Conservation (phyloP, 129 eudicot genomes). For the Artemisia tridentata region DNA sequence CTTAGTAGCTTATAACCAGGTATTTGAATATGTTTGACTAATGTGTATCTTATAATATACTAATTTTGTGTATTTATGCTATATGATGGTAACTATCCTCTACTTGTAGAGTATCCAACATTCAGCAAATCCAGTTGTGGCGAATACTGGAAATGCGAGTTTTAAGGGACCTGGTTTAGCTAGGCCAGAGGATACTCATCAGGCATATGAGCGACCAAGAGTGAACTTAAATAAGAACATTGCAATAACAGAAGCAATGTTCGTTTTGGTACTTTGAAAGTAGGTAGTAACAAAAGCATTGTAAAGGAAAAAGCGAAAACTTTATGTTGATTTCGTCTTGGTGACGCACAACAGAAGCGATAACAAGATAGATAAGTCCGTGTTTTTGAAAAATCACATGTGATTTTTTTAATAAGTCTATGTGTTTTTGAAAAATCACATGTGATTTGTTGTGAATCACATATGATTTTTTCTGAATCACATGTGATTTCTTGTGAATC, state of each 20-base stretch:
- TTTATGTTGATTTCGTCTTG: too few relatives aligned
- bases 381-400: too few relatives aligned
- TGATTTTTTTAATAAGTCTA: too few relatives aligned
- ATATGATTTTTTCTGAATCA: slow-evolving; percentile 32
- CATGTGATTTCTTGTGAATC: too few relatives aligned
- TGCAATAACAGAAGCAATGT: too few relatives aligned
- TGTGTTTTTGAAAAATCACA: too few relatives aligned
- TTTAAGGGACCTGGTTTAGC: slow-evolving; percentile 25
- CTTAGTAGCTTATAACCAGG: slow-evolving; percentile 46
- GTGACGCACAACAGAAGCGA: too few relatives aligned
- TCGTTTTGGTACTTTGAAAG: too few relatives aligned
- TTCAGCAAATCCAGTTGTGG: slow-evolving; percentile 28
- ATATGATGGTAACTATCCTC: neutral
- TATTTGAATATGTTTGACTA: slow-evolving; percentile 19
- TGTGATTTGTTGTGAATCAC: too few relatives aligned
- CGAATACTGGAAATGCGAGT: slow-evolving; percentile 32
- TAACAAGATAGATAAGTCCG: too few relatives aligned
- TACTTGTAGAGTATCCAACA: slow-evolving; percentile 41
- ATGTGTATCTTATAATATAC: neutral
- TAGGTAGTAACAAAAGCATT: too few relatives aligned
- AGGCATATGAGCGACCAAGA: slow-evolving; percentile 61
- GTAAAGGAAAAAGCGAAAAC: too few relatives aligned
- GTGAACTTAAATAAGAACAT: slow-evolving; percentile 49
- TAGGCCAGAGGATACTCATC: slow-evolving; percentile 39
- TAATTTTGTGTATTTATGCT: neutral